Evolutionary conservation across 1,284 basidiomycete species (phyloP), one percentile per base, ranked within the genome.

Genomic region (Sanghuangporus baumii): DNA sequence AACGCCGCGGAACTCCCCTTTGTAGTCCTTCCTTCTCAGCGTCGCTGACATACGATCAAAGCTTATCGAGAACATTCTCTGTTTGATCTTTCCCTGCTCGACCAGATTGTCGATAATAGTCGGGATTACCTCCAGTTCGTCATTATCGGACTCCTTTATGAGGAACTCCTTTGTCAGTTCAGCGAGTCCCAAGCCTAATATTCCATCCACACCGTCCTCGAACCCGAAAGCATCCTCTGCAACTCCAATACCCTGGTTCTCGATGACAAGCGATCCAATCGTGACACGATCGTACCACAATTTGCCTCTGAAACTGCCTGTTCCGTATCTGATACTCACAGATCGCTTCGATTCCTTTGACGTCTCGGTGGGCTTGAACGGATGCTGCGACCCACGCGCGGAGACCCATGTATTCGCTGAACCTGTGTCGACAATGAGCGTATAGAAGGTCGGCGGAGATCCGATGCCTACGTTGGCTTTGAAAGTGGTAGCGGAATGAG

Each of bases 171-270:
- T 46, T 0, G 75, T 76, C 48, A 75, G 59, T 56, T 57, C 59
- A 18, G 65, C 61, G 26, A 75, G 76, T 11, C 75, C 74, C n/a
- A 77, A 63, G 2, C 85, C 85, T 40, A 87, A 70, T 64, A 87
- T 85, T 26, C 80, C 80, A 69, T 86, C 79, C 14, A 78, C 73
- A 51, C 77, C 80, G 48, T 76, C 79, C 0, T 65, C 54, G 75
- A 75, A 71, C 11, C 74, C 81, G n/a, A 54, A 69, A 65, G 75
- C 71, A 0, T 11, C 68, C 6, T 75, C 71, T 31, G 85, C 85
- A 61, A 83, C 82, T 63, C 84, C 85, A 63, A 87, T 84, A 16
- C 81, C 84, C 68, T 87, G 85, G 14, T 72, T 58, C 20, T 65
- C 57, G 66, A 78, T 72, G 14, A 68, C 69, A 37, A 77, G 60